Evolutionary conservation across 192 early-diverging fungal genomes (phyloP).

Genomic region (Funneliformis mosseae): DNA sequence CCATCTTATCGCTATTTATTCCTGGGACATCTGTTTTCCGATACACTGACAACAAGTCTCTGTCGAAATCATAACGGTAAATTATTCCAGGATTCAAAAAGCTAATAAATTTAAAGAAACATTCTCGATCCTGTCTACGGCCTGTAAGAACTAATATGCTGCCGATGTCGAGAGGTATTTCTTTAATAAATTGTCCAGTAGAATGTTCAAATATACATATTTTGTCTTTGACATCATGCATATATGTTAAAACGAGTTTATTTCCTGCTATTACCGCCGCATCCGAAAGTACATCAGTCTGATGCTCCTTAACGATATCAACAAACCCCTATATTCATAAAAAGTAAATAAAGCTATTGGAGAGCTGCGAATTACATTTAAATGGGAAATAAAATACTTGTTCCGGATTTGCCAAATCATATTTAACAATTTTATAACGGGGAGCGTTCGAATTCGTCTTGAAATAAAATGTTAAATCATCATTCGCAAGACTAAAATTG

Average conservation of each 20-base stretch:
- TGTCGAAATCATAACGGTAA: conserved; percentile 57
- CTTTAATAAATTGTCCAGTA: conserved; percentile 43
- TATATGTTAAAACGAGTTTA: conserved; percentile 60
- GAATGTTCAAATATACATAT: conserved; percentile 49
- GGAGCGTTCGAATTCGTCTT: conserved; percentile 63
- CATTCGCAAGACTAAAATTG: conserved; percentile 53
- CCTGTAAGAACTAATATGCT: conserved; percentile 44
- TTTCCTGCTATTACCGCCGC: conserved; percentile 51
- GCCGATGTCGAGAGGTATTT: conserved; percentile 56
- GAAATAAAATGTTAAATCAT: conserved; percentile 63
- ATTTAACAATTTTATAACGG: conserved; percentile 60
- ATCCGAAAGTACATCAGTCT: conserved; percentile 50
- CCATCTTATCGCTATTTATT: conserved; percentile 51
- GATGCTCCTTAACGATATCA: conserved; percentile 60
- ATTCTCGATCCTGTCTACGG: conserved; percentile 47
- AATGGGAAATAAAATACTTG: conserved; percentile 33
- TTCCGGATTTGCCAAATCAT: conserved; percentile 59
- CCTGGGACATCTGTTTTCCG: conserved; percentile 51
- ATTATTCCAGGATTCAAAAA: conserved; percentile 64
- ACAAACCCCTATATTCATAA: conserved; percentile 47
- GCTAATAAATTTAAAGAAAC: conserved; percentile 60
- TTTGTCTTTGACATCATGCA: conserved; percentile 64
- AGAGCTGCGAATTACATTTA: neutral
- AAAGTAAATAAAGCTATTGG: neutral
- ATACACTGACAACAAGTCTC: conserved; percentile 43